Base-by-base conservation (phyloP, 2,329 filamentous ascomycete species). In the Mycosphaerella sp. region DNA sequence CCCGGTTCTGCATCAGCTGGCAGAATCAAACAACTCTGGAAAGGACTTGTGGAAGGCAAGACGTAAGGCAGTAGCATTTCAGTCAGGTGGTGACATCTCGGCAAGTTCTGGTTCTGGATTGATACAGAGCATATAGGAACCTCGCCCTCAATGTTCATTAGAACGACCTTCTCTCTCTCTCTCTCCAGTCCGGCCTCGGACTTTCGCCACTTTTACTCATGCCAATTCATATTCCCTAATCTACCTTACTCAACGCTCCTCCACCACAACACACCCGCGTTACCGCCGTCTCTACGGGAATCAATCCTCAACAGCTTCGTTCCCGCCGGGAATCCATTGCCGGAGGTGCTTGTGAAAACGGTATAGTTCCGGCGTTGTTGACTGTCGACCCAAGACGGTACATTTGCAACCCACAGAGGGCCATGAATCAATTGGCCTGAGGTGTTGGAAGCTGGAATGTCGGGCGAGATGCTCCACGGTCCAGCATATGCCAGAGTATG, bases 361-460 rank as follows among this genome's bases (percentile, higher is more conserved):
- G 23, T 41, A 14, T 48, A 53, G 21, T 48, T 48, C n/a, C 44
- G 47, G 10, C 9, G 23, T 31, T 48, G 36, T 11, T 53, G 21
- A 21, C 21, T 12, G 12, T 44, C 51, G 23, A 31, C 26, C 51
- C 44, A 53, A 4, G 31, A 32, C 12, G 51, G 51, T 2, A 53
- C 51, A 47, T 48, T 48, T 42, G 44, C 51, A 10, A 53, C 45
- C 39, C 44, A 47, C 3, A 53, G 29, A 11, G 51, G 51, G 8
- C 45, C 44, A 39, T 47, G 44, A 17, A 53, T 40, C 6, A 53
- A n/a, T 8, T 23, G 38, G 17, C 51, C 51, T 11, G 44, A 48
- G 17, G 44, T 53, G 2, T 32, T 31, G 17, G 17, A 48, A 14
- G 44, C 21, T 36, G 45, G 23, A 32, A 48, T 21, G 23, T 41